Conservation (phyloP, 2,329 filamentous ascomycete species). For the Penicillium freii region DNA sequence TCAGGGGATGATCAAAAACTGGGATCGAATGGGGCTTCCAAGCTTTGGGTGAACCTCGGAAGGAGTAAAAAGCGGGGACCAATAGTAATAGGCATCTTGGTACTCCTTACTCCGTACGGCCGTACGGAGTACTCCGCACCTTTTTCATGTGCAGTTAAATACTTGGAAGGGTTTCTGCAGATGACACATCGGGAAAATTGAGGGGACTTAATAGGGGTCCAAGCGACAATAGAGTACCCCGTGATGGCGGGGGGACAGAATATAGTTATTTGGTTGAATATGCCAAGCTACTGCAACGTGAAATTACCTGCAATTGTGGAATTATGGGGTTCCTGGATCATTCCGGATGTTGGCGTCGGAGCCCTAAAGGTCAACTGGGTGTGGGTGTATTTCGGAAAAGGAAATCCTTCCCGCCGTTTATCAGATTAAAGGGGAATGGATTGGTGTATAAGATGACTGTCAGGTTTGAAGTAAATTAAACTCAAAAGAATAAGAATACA, state of each 20-base stretch:
- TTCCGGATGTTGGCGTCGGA: conserved; percentile 5
- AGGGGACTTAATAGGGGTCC: neutral
- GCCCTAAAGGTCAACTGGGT: conserved; percentile 8
- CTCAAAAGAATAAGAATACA: neutral
- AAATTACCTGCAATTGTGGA: neutral
- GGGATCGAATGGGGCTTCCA: neutral
- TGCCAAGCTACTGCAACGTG: neutral
- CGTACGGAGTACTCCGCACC: neutral
- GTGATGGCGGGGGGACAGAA: neutral
- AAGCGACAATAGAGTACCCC: neutral
- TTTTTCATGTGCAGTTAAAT: neutral
- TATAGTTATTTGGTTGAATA: neutral
- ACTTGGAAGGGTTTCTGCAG: neutral
- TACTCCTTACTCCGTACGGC: too few species aligned
- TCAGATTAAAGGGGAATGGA: neutral
- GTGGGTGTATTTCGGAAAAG: neutral
- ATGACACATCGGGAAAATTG: neutral
- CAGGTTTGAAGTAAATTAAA: neutral
- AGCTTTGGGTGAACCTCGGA: neutral
- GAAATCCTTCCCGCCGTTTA: neutral
- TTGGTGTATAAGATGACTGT: neutral
- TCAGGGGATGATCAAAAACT: conserved; percentile 4
- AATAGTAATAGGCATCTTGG: neutral
- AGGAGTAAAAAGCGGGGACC: neutral
- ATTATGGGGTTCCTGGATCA: neutral